Evolutionary conservation across 2,329 filamentous ascomycete genomes (phyloP).

Genomic region (Mariannaea sp.): DNA sequence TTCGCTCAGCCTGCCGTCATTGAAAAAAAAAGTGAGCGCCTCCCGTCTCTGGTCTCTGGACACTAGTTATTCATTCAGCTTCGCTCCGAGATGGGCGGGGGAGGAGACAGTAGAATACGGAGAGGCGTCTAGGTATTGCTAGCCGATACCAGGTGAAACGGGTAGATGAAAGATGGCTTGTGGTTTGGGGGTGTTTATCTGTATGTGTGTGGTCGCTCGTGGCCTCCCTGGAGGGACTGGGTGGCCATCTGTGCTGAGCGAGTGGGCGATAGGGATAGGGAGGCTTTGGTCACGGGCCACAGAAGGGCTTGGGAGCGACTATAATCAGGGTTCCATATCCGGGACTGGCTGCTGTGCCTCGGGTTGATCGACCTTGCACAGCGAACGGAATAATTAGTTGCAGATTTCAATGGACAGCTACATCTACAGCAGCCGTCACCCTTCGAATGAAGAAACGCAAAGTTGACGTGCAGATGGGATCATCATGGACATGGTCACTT

Average conservation of each 20-base stretch:
- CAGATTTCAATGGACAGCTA: neutral
- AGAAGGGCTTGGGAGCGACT: slow-evolving; percentile 15
- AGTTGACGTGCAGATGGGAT: slow-evolving; percentile 1
- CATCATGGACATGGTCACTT: neutral
- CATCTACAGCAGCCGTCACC: too few relatives aligned
- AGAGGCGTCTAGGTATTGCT: neutral
- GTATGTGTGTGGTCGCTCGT: slow-evolving; percentile 14
- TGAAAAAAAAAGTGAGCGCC: too few relatives aligned
- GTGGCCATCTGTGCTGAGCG: slow-evolving; percentile 20
- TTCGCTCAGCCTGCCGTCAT: too few relatives aligned
- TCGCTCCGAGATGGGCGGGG: neutral
- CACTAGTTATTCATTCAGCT: slow-evolving; percentile 11
- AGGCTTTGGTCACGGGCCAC: slow-evolving; percentile 29
- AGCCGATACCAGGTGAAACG: slow-evolving; percentile 6
- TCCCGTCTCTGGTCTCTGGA: slow-evolving; percentile 6
- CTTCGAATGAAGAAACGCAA: neutral
- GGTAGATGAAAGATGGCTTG: slow-evolving; percentile 4
- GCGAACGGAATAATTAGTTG: neutral
- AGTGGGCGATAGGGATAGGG: slow-evolving; percentile 12
- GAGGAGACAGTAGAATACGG: neutral
- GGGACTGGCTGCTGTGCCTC: too few relatives aligned
- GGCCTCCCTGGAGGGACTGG: too few relatives aligned
- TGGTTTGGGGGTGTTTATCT: too few relatives aligned
- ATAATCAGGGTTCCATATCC: too few relatives aligned
- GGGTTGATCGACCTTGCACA: too few relatives aligned